Conservation (phyloP, 805 yeast genomes). For the Zygoascus biomembranicola region DNA sequence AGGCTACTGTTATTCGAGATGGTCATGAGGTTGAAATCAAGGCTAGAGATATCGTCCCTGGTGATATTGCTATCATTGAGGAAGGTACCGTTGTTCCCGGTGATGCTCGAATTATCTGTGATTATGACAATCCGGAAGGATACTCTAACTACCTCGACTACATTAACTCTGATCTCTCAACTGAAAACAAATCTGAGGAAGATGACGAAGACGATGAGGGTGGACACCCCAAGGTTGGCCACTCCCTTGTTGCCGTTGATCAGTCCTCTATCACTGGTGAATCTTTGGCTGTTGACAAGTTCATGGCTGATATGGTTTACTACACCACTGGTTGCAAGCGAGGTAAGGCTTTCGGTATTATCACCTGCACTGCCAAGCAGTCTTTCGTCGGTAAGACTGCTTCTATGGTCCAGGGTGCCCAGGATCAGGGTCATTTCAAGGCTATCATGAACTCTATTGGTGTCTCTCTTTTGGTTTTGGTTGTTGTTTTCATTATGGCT, state of each 20-base stretch:
- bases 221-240: conserved; percentile 69
- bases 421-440: conserved; percentile 96
- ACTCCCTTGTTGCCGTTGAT: conserved; percentile 70
- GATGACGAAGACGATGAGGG: conserved; percentile 27
- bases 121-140: conserved; percentile 31
- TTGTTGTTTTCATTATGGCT: conserved; percentile 72
- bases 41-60: conserved; percentile 86
- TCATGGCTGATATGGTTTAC: conserved; percentile 80
- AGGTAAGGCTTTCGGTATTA: conserved; percentile 92
- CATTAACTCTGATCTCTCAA: conserved; percentile 29
- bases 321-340: conserved; percentile 94
- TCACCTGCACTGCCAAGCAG: conserved; percentile 88
- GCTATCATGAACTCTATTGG: conserved; percentile 97
- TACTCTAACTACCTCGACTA: conserved; percentile 32
- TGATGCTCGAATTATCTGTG: conserved; percentile 65
- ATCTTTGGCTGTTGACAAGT: conserved; percentile 93
- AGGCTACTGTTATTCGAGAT: conserved; percentile 79
- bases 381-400: conserved; percentile 98
- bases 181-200: conserved; percentile 19
- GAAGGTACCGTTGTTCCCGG: conserved; percentile 92
- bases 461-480: conserved; percentile 81
- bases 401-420: conserved; percentile 90
- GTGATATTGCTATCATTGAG: conserved; percentile 87
- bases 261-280: conserved; percentile 98
- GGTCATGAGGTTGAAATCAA: conserved; percentile 69